A percentile compares a stretch with the other conserved stretches of the same genome.
Conservation (phyloP, 1,284 basidiomycete genomes). For the Schizopora paradoxa region DNA sequence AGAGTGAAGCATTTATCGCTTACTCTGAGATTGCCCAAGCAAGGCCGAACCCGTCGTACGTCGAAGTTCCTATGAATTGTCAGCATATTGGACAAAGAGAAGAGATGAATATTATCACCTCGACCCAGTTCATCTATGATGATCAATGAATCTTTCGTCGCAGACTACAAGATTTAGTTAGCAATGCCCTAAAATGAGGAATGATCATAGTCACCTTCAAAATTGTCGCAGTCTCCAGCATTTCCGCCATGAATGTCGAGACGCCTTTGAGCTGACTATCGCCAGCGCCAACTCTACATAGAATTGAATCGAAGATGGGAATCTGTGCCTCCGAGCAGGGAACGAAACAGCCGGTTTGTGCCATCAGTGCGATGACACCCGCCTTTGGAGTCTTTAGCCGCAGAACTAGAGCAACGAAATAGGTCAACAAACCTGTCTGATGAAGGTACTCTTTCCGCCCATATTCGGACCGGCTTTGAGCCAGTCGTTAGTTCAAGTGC, state of each 20-base stretch:
- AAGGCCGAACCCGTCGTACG: slow-evolving; percentile 97
- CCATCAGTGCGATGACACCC: slow-evolving; percentile 93
- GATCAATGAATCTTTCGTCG: slow-evolving; percentile 89
- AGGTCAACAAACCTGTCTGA: slow-evolving; percentile 55
- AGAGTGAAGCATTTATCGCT: slow-evolving; percentile 20
- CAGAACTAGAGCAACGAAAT: not conserved
- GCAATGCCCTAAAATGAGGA: not conserved
- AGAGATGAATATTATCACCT: slow-evolving; percentile 39
- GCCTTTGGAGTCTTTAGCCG: slow-evolving; percentile 41
- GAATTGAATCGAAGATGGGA: slow-evolving; percentile 94
- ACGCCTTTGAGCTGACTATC: slow-evolving; percentile 98
- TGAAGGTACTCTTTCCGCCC: slow-evolving; percentile 94
- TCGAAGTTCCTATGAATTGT: slow-evolving; percentile 74
- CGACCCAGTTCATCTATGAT: slow-evolving; percentile 98
- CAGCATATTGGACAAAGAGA: not conserved
- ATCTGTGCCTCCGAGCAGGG: slow-evolving; percentile 82
- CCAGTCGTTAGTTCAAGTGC: slow-evolving; percentile 18
- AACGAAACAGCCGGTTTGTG: slow-evolving; percentile 93
- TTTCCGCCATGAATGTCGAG: slow-evolving; percentile 99
- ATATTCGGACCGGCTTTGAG: slow-evolving; percentile 86
- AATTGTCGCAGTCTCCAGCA: slow-evolving; percentile 97
- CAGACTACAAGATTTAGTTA: slow-evolving; percentile 49
- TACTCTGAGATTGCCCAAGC: slow-evolving; percentile 99
- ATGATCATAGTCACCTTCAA: slow-evolving; percentile 56
- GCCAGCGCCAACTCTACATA: slow-evolving; percentile 95